Percentiles rank a stretch among this genome's conserved stretches.
Conservation (phyloP, 2,329 filamentous ascomycete species). For the Botrytis porri region DNA sequence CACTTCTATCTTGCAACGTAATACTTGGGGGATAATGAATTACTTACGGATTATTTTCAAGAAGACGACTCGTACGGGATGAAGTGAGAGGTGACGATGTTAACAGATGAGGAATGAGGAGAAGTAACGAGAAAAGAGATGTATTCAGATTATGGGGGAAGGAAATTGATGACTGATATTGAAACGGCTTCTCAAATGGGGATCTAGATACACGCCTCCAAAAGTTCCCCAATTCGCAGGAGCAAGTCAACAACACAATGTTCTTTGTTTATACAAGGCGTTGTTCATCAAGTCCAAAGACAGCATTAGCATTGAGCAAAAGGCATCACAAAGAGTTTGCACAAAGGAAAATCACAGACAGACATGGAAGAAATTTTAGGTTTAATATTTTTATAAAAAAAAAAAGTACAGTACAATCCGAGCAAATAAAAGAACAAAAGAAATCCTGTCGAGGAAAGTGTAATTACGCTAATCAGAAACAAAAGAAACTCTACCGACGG, state of each 20-base stretch:
- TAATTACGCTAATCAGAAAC: background rate
- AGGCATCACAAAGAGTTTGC: background rate
- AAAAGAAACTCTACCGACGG: background rate
- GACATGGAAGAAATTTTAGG: background rate
- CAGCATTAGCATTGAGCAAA: background rate
- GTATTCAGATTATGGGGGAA: background rate
- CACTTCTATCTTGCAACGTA: background rate
- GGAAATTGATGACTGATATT: background rate
- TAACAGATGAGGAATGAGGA: background rate
- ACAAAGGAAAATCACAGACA: background rate
- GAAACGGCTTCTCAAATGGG: background rate
- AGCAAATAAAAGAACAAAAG: background rate
- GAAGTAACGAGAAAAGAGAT: background rate
- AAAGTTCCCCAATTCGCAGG: background rate
- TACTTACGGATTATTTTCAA: rapidly evolving
- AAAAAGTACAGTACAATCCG: too few species aligned
- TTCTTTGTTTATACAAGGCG: background rate
- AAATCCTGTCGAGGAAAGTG: background rate
- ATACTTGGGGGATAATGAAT: background rate
- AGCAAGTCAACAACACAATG: background rate
- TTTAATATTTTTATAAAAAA: too few species aligned
- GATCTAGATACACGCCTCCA: background rate
- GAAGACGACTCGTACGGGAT: background rate
- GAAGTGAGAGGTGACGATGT: background rate
- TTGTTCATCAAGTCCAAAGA: background rate